Conservation (phyloP, 2,329 filamentous ascomycete genomes). For the Sclerotinia borealis region DNA sequence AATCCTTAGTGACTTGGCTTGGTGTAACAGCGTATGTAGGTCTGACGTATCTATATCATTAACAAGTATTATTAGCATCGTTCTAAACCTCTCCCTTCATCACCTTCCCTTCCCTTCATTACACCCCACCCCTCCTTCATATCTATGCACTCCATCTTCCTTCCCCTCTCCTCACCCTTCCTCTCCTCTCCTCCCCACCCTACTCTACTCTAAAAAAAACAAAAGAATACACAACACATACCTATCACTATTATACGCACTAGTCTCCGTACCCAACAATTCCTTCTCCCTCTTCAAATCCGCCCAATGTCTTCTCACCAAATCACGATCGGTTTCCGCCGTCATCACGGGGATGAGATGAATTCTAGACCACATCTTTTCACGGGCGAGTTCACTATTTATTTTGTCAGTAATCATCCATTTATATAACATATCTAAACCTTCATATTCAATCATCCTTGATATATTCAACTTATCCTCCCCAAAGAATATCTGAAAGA, state of each 20-base stretch:
- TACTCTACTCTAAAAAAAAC: background rate
- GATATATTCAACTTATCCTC: background rate
- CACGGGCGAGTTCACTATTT: constrained; percentile 79
- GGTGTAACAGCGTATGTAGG: constrained; percentile 74
- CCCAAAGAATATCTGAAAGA: background rate
- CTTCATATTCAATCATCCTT: no score
- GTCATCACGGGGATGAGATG: constrained; percentile 90
- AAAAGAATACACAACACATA: constrained; percentile 43
- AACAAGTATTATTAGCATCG: background rate
- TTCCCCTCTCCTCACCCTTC: background rate
- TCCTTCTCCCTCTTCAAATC: constrained; percentile 88
- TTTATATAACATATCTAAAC: background rate
- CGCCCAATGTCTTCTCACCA: constrained; percentile 79
- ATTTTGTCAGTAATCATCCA: constrained; percentile 9
- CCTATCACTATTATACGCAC: constrained; percentile 85
- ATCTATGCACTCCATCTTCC: no score
- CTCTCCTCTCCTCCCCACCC: background rate
- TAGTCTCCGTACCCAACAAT: constrained; percentile 74
- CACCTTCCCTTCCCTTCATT: constrained; percentile 12
- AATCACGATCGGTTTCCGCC: constrained; percentile 93
- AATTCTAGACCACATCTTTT: constrained; percentile 98
- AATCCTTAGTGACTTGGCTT: constrained; percentile 23
- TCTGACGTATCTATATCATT: constrained; percentile 60
- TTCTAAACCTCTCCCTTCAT: background rate
- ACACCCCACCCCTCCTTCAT: background rate